These are phyloP conservation scores for Exobasidium rhododendri DNA, from an alignment of 1,284 basidiomycete species.

Conservation along the genomic window DNA sequence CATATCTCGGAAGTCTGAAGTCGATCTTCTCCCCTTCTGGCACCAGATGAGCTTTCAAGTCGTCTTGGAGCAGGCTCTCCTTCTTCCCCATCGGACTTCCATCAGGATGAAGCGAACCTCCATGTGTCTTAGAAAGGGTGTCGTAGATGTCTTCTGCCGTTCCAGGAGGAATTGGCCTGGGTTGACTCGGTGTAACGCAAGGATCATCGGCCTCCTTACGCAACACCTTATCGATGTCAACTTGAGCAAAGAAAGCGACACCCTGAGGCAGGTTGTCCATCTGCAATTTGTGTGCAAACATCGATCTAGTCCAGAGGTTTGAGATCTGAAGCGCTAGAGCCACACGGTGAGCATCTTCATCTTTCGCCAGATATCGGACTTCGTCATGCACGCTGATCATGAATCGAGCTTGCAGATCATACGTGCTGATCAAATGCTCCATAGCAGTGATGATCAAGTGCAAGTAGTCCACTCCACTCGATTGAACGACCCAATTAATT, in stretches of 20 bases:
- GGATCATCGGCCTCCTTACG: conserved; percentile 95
- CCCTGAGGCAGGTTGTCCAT: conserved; percentile 92
- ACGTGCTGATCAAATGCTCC: conserved; percentile 78
- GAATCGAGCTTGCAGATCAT: conserved; percentile 84
- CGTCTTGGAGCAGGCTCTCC: neutral
- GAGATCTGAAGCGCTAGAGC: conserved; percentile 92
- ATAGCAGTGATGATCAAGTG: conserved; percentile 93
- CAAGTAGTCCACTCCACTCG: conserved; percentile 95
- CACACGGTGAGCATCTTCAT: conserved; percentile 80
- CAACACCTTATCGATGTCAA: conserved; percentile 86
- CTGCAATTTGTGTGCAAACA: conserved; percentile 88
- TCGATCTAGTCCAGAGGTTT: conserved; percentile 88
- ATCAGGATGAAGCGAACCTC: conserved; percentile 36
- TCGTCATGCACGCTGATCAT: conserved; percentile 98
- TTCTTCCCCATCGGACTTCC: conserved; percentile 21
- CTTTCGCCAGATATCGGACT: conserved; percentile 84
- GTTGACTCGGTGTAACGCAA: conserved; percentile 91
- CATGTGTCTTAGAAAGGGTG: conserved; percentile 60
- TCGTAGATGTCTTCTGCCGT: conserved; percentile 74
- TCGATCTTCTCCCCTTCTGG: neutral
- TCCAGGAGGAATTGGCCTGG: conserved; percentile 74
- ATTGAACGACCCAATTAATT: conserved; percentile 99
- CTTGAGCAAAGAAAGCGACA: conserved; percentile 88
- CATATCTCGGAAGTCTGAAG: conserved; percentile 21
- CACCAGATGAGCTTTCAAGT: neutral